These are phyloP conservation scores for Metschnikowia anglica DNA, from an alignment of 805 yeast genomes.

Conservation along the genomic window DNA sequence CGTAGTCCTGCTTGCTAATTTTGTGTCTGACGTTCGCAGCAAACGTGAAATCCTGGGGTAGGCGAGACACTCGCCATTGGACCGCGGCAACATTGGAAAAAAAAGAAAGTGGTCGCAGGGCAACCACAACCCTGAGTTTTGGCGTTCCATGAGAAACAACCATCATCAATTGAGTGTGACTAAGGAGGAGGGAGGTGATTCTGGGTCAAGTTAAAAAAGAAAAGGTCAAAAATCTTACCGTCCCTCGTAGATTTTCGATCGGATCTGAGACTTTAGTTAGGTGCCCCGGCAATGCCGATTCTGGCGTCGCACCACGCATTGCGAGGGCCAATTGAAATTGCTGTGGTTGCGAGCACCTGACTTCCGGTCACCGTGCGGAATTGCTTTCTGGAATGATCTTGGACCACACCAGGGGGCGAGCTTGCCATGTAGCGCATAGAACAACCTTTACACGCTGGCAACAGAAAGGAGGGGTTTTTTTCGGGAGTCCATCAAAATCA, in stretches of 20 bases:
- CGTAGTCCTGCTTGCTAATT: conserved; percentile 10
- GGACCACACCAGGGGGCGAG: neutral
- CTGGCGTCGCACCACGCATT: conserved; percentile 1
- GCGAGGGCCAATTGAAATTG: neutral
- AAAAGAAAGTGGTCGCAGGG: too few species aligned
- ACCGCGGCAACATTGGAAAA: conserved; percentile 5
- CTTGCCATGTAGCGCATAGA: too few species aligned
- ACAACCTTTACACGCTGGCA: too few species aligned
- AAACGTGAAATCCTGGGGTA: conserved; percentile 13
- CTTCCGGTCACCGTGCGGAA: neutral
- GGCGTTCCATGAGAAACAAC: too few species aligned
- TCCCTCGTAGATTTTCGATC: too few species aligned
- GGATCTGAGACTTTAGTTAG: neutral
- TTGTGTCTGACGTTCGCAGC: conserved; percentile 12
- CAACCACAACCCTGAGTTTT: too few species aligned
- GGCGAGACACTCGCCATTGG: neutral
- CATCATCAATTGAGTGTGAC: too few species aligned
- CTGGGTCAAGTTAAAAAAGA: too few species aligned
- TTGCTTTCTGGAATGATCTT: neutral
- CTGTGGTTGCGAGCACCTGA: conserved; percentile 8
- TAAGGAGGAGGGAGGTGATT: too few species aligned
- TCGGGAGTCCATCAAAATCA: too few species aligned
- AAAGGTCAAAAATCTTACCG: too few species aligned
- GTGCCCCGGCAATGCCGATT: neutral
- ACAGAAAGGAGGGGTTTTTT: too few species aligned